Percentiles rank a stretch among this genome's conserved stretches.
phyloP scores from a whole-genome alignment of 1,284 basidiomycete genomes.

The Papiliotrema fonsecae region DNA sequence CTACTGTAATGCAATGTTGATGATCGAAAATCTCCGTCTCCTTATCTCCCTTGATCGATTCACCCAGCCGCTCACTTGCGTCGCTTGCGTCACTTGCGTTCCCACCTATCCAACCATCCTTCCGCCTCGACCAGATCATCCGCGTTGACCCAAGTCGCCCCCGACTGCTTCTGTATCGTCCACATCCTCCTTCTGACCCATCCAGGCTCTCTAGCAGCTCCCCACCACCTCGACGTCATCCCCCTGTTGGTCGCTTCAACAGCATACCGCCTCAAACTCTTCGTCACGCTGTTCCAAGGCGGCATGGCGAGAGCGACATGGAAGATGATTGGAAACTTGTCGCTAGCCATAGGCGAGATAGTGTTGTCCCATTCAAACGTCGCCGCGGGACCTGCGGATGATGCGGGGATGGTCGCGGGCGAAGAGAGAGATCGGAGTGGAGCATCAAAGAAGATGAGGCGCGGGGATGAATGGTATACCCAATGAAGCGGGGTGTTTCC shows the following conservation, averaged over 20 bases:
- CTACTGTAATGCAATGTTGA: too few species aligned
- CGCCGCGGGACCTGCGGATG: conserved; percentile 10
- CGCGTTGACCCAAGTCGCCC: conserved; percentile 30
- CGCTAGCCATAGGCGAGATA: conserved; percentile 25
- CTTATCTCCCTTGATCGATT: too few species aligned
- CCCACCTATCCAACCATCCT: conserved; percentile 9
- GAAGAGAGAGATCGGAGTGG: conserved; percentile 21
- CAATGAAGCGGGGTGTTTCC: conserved; percentile 30
- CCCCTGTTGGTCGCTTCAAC: conserved; percentile 22
- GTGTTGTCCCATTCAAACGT: conserved; percentile 18
- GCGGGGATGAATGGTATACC: conserved; percentile 21
- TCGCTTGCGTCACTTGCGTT: too few species aligned
- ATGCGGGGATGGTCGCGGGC: conserved; percentile 11
- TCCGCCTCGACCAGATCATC: conserved; percentile 34
- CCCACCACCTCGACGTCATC: conserved; percentile 42
- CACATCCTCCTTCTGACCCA: conserved; percentile 29
- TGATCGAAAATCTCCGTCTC: too few species aligned
- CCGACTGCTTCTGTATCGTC: conserved; percentile 20
- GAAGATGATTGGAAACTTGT: conserved; percentile 21
- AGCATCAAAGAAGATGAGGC: conserved; percentile 40
- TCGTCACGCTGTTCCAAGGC: conserved; percentile 6
- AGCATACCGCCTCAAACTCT: conserved; percentile 11
- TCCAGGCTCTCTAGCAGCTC: conserved; percentile 23
- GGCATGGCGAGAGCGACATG: conserved; percentile 12
- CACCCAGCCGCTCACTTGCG: too few species aligned